These are phyloP conservation scores for Xylaria acuta DNA, from an alignment of 495 filamentous ascomycete species.

Conservation along the genomic window DNA sequence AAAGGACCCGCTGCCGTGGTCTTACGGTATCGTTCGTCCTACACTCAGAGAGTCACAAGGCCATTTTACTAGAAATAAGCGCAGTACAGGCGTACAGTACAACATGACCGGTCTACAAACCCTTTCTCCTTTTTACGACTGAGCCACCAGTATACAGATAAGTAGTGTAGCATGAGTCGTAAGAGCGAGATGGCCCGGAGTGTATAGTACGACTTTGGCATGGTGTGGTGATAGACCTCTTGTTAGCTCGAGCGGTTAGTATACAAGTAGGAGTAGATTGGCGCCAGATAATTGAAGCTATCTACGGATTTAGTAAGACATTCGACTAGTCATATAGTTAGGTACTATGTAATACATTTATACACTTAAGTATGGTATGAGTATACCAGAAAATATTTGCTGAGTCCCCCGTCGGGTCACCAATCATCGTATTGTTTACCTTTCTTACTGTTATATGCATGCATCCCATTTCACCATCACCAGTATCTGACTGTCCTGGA, in stretches of 20 bases:
- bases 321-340: background rate
- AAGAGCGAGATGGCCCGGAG: background rate
- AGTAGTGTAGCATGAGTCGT: background rate
- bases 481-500: background rate
- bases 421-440: background rate
- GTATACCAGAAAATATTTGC: background rate
- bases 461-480: background rate
- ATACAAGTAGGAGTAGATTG: background rate
- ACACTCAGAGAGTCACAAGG: slow-evolving; percentile 6
- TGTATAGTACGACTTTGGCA: background rate
- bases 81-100: slow-evolving; percentile 7
- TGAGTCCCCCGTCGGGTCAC: too few species aligned
- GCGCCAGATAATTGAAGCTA: background rate
- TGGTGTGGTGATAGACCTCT: background rate
- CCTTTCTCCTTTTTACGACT: background rate
- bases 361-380: background rate
- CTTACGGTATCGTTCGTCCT: background rate
- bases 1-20: slow-evolving; percentile 4
- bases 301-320: slow-evolving; percentile 3
- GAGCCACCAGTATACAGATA: background rate
- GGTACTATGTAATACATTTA: too few species aligned
- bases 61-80: background rate
- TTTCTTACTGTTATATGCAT: too few species aligned
- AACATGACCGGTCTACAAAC: background rate
- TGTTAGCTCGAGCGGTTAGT: background rate